Conservation (phyloP, 2,329 filamentous ascomycete species). For the Mycosphaerelloides madeirae region DNA sequence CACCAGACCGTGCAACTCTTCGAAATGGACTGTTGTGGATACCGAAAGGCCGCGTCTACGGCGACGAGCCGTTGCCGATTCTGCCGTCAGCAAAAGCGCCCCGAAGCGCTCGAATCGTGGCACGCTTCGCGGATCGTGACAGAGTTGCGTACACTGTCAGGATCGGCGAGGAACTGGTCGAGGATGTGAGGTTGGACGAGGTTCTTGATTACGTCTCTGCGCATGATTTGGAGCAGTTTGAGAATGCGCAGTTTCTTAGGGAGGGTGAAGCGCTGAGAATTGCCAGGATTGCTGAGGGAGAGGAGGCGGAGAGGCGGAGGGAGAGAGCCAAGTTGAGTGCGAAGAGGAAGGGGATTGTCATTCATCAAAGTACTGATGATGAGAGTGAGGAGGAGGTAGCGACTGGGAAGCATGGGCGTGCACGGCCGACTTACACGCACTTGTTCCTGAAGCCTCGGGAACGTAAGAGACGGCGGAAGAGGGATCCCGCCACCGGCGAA, state of each 20-base stretch:
- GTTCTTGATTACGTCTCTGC: constrained; percentile 33
- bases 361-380: constrained; percentile 12
- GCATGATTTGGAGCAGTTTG: constrained; percentile 32
- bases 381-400: constrained; percentile 7
- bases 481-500: constrained; percentile 28
- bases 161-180: constrained; percentile 24
- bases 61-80: constrained; percentile 21
- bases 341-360: constrained; percentile 17
- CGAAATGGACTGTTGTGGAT: too few relatives aligned
- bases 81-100: constrained; percentile 25
- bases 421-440: constrained; percentile 31
- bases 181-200: constrained; percentile 27
- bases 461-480: constrained; percentile 23
- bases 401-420: constrained; percentile 23
- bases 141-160: constrained; percentile 26
- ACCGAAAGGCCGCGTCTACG: constrained; percentile 11
- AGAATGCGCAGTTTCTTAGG: constrained; percentile 29
- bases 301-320: constrained; percentile 17
- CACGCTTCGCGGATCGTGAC: constrained; percentile 18
- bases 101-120: constrained; percentile 24
- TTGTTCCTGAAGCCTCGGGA: constrained; percentile 18
- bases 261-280: constrained; percentile 22
- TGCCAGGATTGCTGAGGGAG: constrained; percentile 17
- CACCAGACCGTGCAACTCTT: neutral
- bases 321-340: constrained; percentile 14